Evolutionary conservation across 306 rosid genomes (phyloP), one percentile per base, ranked within the genome.

Genomic region (Glycyrrhiza uralensis): DNA sequence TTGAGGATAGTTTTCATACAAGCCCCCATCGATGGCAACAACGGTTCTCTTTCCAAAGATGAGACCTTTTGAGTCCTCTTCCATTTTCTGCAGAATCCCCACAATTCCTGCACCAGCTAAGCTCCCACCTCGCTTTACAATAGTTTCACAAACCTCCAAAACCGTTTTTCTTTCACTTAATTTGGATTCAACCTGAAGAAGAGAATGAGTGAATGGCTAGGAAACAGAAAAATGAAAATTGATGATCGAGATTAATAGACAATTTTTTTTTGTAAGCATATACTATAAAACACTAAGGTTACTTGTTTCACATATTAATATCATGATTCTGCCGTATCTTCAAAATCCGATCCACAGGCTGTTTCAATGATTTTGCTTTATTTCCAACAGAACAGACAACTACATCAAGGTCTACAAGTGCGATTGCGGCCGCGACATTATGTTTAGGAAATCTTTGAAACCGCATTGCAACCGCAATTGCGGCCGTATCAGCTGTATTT

Each of bases 41-140:
- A 91, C 98, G 10, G 83, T 85, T 79, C 97, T 87, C 76, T 87
- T 93, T n/a, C 93, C 88, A 74, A 83, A 85, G 55, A 87, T 62
- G 19, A 79, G 14, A 38, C 86, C 96, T 72, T 72, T 67, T 11
- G 87, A 80, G 19, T 90, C 90, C 69, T 89, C 87, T 74, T 90
- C 98, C 90, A 93, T 85, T 82, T 93, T 93, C 15, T 86, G 87
- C 76, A 93, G 83, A 68, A 93, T 81, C 32, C 94, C 98, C 12
- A 93, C 97, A 36, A 93, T 85, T 61, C 98, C 98, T 12, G 98
- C 98, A 56, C 98, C 98, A 2, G 96, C 97, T 81, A 93, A 76
- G 66, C 90, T 87, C 1, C 98, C 96, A 13, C 98, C 98, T 80
- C 98, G 82, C 84, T 83, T 89, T 51, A 82, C 88, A n/a, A 90